A percentile compares a stretch with the other conserved stretches of the same genome.
These are phyloP conservation scores for Scedosporium minutisporum DNA, from an alignment of 2,329 filamentous ascomycete species.

Conservation along the genomic window DNA sequence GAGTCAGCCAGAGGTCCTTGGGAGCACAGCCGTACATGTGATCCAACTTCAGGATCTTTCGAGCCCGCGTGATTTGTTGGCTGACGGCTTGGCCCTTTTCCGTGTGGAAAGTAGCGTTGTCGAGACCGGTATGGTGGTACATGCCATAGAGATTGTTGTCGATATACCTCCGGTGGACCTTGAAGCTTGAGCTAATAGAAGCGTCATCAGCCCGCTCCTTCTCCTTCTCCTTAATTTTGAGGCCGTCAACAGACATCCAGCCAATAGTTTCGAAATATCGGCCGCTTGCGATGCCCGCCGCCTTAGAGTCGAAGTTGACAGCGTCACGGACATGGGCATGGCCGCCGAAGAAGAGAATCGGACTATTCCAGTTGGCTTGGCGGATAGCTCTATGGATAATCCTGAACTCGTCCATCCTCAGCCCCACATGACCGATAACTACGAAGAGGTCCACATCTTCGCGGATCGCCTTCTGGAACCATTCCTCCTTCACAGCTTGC, in stretches of 20 bases:
- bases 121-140: conserved; percentile 67
- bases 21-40: conserved; percentile 75
- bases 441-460: conserved; percentile 82
- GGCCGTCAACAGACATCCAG: conserved; percentile 76
- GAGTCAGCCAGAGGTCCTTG: conserved; percentile 69
- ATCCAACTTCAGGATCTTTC: conserved; percentile 63
- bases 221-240: conserved; percentile 25
- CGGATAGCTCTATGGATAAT: conserved; percentile 72
- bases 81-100: conserved; percentile 64
- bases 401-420: conserved; percentile 71
- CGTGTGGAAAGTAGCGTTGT: conserved; percentile 66
- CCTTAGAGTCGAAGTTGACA: conserved; percentile 64
- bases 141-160: conserved; percentile 87
- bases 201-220: conserved; percentile 16
- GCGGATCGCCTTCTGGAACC: conserved; percentile 81
- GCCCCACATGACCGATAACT: conserved; percentile 74
- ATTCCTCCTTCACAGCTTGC: conserved; percentile 70
- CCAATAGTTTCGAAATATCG: conserved; percentile 93
- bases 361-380: conserved; percentile 64
- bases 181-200: conserved; percentile 29
- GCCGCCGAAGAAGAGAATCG: conserved; percentile 86
- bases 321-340: conserved; percentile 86
- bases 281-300: conserved; percentile 75
- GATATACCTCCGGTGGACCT: conserved; percentile 74
- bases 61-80: conserved; percentile 56